These are phyloP conservation scores for Kitagawia praeruptora DNA, from an alignment of 129 eudicot species.

Conservation along the genomic window DNA sequence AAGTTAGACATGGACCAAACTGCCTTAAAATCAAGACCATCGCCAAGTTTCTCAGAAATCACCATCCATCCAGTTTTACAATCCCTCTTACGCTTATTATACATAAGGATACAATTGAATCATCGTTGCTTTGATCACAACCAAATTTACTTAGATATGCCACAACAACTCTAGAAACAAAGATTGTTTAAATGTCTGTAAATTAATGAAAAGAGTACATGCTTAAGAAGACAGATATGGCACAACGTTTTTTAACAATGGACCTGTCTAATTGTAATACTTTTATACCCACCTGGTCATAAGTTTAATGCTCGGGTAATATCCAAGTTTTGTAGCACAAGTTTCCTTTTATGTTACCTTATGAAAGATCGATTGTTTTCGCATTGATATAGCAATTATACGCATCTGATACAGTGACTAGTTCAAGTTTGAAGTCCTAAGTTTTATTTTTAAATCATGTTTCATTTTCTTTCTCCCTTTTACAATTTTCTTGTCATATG, in stretches of 20 bases:
- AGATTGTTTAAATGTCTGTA: background rate
- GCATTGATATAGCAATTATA: no score
- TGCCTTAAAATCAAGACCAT: no score
- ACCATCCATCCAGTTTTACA: no score
- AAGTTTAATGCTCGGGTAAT: background rate
- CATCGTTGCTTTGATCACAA: background rate
- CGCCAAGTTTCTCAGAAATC: no score
- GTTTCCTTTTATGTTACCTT: no score
- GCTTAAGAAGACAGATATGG: background rate
- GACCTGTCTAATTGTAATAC: background rate
- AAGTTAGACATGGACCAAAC: no score
- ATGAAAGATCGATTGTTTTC: no score
- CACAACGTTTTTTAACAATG: background rate
- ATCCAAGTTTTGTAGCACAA: no score
- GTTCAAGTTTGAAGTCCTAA: background rate
- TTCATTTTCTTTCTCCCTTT: background rate
- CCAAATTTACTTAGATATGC: no score
- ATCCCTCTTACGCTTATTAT: no score
- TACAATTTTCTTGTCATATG: background rate
- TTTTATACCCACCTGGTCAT: background rate
- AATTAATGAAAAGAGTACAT: background rate
- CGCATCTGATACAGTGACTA: no score
- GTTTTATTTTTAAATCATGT: background rate
- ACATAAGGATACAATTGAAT: no score
- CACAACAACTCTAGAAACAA: background rate